Evolutionary conservation across 345 rosid genomes (phyloP), one percentile per base, ranked within the genome.

Genomic region (Brassica incana): DNA sequence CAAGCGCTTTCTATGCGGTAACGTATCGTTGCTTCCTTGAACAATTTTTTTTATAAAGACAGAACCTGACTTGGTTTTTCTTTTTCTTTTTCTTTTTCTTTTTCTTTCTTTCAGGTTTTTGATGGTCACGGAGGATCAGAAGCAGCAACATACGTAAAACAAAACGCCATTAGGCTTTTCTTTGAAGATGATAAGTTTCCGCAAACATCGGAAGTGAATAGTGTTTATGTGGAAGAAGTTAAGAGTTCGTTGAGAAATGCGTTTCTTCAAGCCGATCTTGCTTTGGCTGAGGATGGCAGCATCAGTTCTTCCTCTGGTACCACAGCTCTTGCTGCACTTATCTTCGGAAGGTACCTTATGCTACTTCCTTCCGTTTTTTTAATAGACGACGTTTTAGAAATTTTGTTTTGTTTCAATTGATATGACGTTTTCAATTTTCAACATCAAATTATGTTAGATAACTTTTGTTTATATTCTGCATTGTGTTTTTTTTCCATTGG

Each of bases 81-180:
- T 50, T 71, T 27, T 52, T 72, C 35, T 33, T 5, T 4, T 33
- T 32, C 5, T 36, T 36, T 27, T 52, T 72, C 35, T 33, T 5
- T 4, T 33, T 32, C 5, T 36, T 36, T 8, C 8, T 1, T 7
- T 5, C 1, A 77, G 81, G 84, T 95, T 36, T 95, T 95, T 81
- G 99, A 95, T 80, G 97, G 99, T 35, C 97, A 95, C 79, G 94
- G 97, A 67, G 97, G 98, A 60, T 83, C 92, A 65, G 94, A 91
- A 62, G 99, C 99, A 14, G 97, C 99, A 67, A 76, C 91, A 11
- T 91, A 88, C 29, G 56, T 92, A 69, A 87, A 89, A 66, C 78
- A 84, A 79, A 92, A 95, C 71, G 92, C 93, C 3, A 84, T 86
- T 76, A 90, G 80, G 74, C 79, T 91, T 30, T 91, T 92, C 71